Evolutionary conservation across 2,329 filamentous ascomycete genomes (phyloP).

Genomic region (Verticillium albo-atrum): DNA sequence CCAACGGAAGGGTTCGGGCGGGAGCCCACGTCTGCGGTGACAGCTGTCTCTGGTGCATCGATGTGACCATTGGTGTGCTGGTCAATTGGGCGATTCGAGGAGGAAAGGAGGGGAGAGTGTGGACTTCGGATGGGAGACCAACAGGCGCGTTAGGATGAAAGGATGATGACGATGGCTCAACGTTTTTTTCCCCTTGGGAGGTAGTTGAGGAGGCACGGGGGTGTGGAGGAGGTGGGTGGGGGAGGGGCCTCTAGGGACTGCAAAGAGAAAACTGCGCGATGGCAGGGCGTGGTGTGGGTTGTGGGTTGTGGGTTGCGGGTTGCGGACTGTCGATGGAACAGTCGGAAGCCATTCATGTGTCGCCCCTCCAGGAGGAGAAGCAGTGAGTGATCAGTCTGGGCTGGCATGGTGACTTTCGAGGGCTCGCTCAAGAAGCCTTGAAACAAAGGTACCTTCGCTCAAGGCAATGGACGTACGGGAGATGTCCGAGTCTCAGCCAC

Average conservation of each 20-base stretch:
- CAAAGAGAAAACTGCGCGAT: neutral
- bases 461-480: neutral
- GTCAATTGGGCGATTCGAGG: neutral
- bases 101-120: neutral
- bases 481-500: neutral
- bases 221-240: no score
- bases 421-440: no score
- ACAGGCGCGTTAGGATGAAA: neutral
- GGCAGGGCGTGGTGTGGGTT: no score
- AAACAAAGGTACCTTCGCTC: no score
- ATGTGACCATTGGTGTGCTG: neutral
- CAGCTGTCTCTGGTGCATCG: neutral
- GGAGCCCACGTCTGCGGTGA: neutral
- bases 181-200: neutral
- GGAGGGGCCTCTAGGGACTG: neutral
- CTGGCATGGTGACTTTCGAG: neutral
- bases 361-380: no score
- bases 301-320: neutral
- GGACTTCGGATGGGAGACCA: neutral
- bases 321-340: no score
- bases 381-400: no score
- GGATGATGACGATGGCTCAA: neutral
- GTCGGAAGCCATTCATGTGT: neutral
- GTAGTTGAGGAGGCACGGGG: neutral
- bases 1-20: neutral